Percentiles rank a stretch among this genome's conserved stretches.
phyloP scores from a whole-genome alignment of 2,329 filamentous ascomycete species.

The Verticillium longisporum region DNA sequence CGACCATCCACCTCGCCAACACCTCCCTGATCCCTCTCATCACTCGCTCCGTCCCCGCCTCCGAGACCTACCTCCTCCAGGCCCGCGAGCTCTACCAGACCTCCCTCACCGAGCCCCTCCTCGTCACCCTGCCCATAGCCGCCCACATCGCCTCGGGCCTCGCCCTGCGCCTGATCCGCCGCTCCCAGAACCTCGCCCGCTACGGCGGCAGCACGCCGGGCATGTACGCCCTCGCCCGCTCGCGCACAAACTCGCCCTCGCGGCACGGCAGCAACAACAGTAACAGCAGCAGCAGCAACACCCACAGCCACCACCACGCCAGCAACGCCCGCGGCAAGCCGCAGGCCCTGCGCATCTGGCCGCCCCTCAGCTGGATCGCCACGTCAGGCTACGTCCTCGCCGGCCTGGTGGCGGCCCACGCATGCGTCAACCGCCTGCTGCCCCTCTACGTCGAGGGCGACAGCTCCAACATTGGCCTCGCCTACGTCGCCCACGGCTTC shows the following conservation, averaged over 20 bases:
- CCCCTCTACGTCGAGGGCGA: conserved; percentile 75
- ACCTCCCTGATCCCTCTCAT: conserved; percentile 74
- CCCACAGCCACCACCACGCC: not conserved
- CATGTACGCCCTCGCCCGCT: conserved; percentile 32
- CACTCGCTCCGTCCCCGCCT: conserved; percentile 64
- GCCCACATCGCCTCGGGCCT: conserved; percentile 74
- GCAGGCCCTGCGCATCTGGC: conserved; percentile 49
- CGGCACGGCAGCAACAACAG: conserved; percentile 17
- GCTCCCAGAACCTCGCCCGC: conserved; percentile 61
- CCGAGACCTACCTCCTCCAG: conserved; percentile 82
- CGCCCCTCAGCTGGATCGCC: conserved; percentile 62
- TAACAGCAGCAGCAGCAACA: not conserved
- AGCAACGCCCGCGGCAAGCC: not conserved
- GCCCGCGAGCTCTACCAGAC: conserved; percentile 91
- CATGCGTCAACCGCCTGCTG: conserved; percentile 67
- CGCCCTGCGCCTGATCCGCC: conserved; percentile 66
- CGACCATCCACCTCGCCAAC: conserved; percentile 70
- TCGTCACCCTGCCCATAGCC: conserved; percentile 68
- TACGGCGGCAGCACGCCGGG: conserved; percentile 65
- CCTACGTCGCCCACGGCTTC: conserved; percentile 81
- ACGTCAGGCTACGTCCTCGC: conserved; percentile 65
- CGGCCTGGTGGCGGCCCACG: conserved; percentile 62
- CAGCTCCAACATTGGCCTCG: conserved; percentile 76
- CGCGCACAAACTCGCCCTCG: conserved; percentile 22
- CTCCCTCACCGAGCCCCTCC: conserved; percentile 67